Evolutionary conservation across 257 asterid genomes (phyloP).

Genomic region (Gentiana macrophylla): DNA sequence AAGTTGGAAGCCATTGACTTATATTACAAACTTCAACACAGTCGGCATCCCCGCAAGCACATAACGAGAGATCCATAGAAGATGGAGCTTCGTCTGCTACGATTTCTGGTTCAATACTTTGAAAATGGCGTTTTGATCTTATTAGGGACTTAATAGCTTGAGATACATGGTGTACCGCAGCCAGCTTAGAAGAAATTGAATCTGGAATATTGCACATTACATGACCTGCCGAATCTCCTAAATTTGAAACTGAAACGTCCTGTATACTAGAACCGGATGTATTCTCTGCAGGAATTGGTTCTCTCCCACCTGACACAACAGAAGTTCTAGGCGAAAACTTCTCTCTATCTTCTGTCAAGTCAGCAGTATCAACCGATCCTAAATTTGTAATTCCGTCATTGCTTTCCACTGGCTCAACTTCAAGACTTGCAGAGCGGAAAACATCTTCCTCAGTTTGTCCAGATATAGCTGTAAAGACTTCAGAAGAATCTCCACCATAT

Average conservation of each 20-base stretch:
- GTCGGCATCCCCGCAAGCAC: constrained; percentile 84
- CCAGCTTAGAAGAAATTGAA: constrained; percentile 63
- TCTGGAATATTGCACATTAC: constrained; percentile 38
- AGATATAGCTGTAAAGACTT: constrained; percentile 33
- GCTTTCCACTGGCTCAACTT: constrained; percentile 26
- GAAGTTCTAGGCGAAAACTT: constrained; percentile 20
- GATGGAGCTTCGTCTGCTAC: constrained; percentile 32
- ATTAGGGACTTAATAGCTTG: constrained; percentile 87
- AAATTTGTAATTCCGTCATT: constrained; percentile 21
- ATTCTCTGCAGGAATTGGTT: constrained; percentile 12
- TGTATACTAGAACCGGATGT: constrained; percentile 19
- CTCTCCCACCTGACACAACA: constrained; percentile 20
- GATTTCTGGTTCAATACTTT: constrained; percentile 34
- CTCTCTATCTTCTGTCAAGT: constrained; percentile 15
- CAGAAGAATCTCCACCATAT: constrained; percentile 58
- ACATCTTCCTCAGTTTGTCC: constrained; percentile 31
- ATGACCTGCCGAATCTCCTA: constrained; percentile 23
- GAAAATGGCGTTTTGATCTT: constrained; percentile 68
- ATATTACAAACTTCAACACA: constrained; percentile 94
- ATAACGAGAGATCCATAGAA: constrained; percentile 47
- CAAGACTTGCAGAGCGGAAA: constrained; percentile 19
- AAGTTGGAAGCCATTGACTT: constrained; percentile 83
- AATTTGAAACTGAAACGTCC: constrained; percentile 21
- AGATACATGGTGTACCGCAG: constrained; percentile 93
- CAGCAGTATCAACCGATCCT: constrained; percentile 3